Conservation (phyloP, 1,284 basidiomycete species). For the Ceratobasidium sp. region DNA sequence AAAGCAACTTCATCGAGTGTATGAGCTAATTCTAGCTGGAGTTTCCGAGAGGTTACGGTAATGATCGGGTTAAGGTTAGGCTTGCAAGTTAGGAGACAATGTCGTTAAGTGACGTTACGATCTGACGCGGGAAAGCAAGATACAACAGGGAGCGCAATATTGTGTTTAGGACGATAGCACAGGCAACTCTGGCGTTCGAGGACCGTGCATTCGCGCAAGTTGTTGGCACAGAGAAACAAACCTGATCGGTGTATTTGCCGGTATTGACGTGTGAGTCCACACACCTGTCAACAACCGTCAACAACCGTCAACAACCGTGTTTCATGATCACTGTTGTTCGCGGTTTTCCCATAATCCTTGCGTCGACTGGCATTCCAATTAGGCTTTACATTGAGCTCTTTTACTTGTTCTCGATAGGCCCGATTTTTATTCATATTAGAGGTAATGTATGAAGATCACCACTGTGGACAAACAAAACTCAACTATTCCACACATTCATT, state of each 20-base stretch:
- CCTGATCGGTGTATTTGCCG: background rate
- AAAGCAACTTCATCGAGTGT: too few relatives aligned
- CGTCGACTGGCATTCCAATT: background rate
- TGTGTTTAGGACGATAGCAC: too few relatives aligned
- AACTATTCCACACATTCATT: conserved; percentile 23
- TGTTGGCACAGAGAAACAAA: background rate
- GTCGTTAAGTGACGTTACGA: too few relatives aligned
- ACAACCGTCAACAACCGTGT: background rate
- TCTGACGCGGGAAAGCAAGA: too few relatives aligned
- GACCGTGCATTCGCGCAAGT: background rate
- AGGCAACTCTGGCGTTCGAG: too few relatives aligned
- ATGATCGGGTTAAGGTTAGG: too few relatives aligned
- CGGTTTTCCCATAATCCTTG: background rate
- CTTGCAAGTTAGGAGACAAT: too few relatives aligned
- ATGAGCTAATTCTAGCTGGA: too few relatives aligned
- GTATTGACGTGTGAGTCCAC: background rate
- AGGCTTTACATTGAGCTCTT: background rate
- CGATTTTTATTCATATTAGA: background rate
- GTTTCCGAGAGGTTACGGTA: too few relatives aligned
- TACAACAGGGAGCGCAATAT: too few relatives aligned
- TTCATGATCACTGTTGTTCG: conserved; percentile 2
- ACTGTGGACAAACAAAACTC: conserved; percentile 6
- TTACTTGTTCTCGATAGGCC: background rate
- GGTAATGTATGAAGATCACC: background rate
- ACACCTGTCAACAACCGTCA: background rate